These are phyloP conservation scores for Cyberlindnera petersonii DNA, from an alignment of 805 yeast species.

Conservation along the genomic window DNA sequence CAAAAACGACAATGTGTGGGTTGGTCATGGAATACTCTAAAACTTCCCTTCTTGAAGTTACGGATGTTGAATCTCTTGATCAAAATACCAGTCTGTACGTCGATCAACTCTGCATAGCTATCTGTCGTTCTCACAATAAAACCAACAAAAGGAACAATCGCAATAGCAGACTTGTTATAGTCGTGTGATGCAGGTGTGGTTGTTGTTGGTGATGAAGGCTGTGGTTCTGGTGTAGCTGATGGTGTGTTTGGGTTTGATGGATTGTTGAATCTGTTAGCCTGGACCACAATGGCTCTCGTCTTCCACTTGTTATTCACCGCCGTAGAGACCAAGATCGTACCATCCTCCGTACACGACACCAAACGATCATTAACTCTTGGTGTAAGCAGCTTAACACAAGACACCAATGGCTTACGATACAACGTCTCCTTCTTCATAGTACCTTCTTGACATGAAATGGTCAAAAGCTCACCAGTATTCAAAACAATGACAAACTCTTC, in stretches of 20 bases:
- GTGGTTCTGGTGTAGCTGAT: background rate
- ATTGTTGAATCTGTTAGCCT: constrained; percentile 35
- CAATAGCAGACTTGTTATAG: constrained; percentile 35
- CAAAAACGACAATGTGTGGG: constrained; percentile 89
- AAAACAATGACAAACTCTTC: constrained; percentile 49
- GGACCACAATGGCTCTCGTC: constrained; percentile 45
- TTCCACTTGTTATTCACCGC: constrained; percentile 62
- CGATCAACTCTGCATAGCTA: constrained; percentile 60
- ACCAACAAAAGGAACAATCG: constrained; percentile 66
- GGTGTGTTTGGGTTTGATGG: background rate
- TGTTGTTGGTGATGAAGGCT: too few relatives aligned
- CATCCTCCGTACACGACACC: constrained; percentile 48
- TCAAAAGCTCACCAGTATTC: constrained; percentile 46
- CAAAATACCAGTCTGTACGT: constrained; percentile 73
- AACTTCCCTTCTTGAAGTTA: constrained; percentile 48
- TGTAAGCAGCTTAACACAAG: constrained; percentile 55
- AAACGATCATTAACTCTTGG: constrained; percentile 75
- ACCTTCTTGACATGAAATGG: constrained; percentile 50
- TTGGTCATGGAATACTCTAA: constrained; percentile 73
- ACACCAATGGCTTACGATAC: constrained; percentile 35
- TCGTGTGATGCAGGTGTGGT: too few relatives aligned
- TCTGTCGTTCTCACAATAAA: constrained; percentile 62
- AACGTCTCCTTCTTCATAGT: constrained; percentile 32
- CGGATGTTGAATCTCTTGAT: constrained; percentile 60
- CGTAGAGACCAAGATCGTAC: constrained; percentile 56